Evolutionary conservation across 192 early-diverging fungal genomes (phyloP).

Genomic region (Bifiguratus adelaidae): DNA sequence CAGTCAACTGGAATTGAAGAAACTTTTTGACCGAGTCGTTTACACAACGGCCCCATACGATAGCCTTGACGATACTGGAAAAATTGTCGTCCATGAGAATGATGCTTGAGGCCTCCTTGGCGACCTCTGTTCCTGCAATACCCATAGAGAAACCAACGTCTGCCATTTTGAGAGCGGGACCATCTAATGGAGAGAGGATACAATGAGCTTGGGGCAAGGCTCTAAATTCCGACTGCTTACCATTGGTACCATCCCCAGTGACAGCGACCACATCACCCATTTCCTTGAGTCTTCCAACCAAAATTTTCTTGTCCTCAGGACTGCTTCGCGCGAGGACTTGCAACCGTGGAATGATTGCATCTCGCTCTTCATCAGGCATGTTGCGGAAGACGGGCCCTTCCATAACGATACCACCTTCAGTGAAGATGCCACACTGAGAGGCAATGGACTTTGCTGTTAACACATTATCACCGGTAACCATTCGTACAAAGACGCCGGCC

Average conservation of each 20-base stretch:
- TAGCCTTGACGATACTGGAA: constrained; percentile 91
- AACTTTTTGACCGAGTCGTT: constrained; percentile 98
- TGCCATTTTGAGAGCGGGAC: constrained; percentile 83
- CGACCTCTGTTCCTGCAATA: constrained; percentile 98
- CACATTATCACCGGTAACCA: constrained; percentile 98
- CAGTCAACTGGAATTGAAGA: constrained; percentile 97
- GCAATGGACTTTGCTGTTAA: constrained; percentile 93
- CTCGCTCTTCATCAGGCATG: constrained; percentile 77
- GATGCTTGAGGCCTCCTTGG: constrained; percentile 98
- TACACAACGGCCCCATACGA: constrained; percentile 94
- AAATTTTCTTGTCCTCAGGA: constrained; percentile 93
- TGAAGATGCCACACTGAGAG: constrained; percentile 84
- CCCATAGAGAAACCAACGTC: constrained; percentile 99
- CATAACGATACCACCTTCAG: constrained; percentile 81
- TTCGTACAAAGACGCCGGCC: constrained; percentile 92
- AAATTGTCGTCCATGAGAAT: constrained; percentile 99
- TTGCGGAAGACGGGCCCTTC: constrained; percentile 92
- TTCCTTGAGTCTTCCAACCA: constrained; percentile 80
- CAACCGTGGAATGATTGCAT: constrained; percentile 81
- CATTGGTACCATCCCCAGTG: constrained; percentile 99
- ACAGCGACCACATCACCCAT: constrained; percentile 95
- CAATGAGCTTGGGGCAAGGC: too few relatives aligned
- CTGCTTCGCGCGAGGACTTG: constrained; percentile 92
- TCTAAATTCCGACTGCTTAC: too few relatives aligned
- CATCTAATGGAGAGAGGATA: too few relatives aligned